Evolutionary conservation across 148 eudicot genomes (phyloP), one percentile per base, ranked within the genome.

Genomic region (Rhododendron molle): DNA sequence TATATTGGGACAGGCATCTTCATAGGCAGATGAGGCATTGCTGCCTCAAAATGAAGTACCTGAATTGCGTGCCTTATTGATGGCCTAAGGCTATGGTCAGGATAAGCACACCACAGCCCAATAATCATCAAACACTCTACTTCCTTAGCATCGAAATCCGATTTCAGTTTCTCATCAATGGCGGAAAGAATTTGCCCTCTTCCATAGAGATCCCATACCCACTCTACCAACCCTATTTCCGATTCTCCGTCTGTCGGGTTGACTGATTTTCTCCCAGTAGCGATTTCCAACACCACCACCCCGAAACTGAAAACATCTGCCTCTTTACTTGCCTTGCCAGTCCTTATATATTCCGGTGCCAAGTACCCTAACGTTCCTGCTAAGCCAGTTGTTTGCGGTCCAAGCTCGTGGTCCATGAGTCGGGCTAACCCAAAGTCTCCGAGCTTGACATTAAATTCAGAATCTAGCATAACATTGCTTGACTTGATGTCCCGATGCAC

Each of bases 361-460:
- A 90, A 12, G 89, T 91, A 91, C 4, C 94, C 94, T 1, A 90
- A 83, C 12, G 93, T 93, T 7, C 95, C 95, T 0, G 93, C 95
- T n/a, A 89, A 44, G 1, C 80, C 91, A 0, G 92, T 91, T 5
- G 95, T 90, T 56, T 89, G 91, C 0, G 87, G 89, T 21, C 90
- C 91, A 3, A 88, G 43, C 28, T 86, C 92, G 60, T 93, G 93
- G 84, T 91, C 93, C 82, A 89, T 83, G 1, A 93, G 86, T 13
- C 92, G 88, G 16, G 93, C 95, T 23, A 93, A 88, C 18, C 93
- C 95, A 69, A 93, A 93, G 83, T 93, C 95, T 10, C 93, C 92
- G 11, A 92, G 91, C 89, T 91, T 93, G 34, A 88, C 89, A 85
- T 92, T 90, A 83, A 92, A 91, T 58, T 78, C 72, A 12, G 92